phyloP scores from a whole-genome alignment of 352 stramenopile species.

The Thalassiosira allenii region DNA sequence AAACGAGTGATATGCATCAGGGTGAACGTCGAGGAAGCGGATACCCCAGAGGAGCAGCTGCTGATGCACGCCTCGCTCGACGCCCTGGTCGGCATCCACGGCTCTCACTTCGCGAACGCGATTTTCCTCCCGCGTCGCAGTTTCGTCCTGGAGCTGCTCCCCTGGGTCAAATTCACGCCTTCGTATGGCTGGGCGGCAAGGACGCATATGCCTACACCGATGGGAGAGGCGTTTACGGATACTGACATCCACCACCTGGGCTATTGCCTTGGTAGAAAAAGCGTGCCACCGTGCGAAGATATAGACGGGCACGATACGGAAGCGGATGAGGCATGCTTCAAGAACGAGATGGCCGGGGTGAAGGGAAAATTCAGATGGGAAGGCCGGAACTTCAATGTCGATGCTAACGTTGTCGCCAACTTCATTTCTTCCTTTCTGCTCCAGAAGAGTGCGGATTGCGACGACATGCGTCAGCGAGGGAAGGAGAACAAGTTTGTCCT shows the following conservation, averaged over 20 bases:
- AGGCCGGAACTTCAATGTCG: neutral
- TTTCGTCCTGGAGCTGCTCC: conserved; percentile 54
- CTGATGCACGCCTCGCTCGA: conserved; percentile 51
- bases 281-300: too few relatives aligned
- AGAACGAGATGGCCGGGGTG: too few relatives aligned
- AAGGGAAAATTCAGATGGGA: conserved; percentile 1
- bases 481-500: conserved; percentile 39
- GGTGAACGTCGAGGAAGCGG: conserved; percentile 51
- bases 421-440: conserved; percentile 43
- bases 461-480: conserved; percentile 15
- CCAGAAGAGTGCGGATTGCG: conserved; percentile 22
- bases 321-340: too few relatives aligned
- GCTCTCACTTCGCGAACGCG: conserved; percentile 56
- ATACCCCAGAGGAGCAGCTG: conserved; percentile 44
- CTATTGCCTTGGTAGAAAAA: too few relatives aligned
- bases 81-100: conserved; percentile 55
- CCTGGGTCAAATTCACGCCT: conserved; percentile 29
- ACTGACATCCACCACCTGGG: too few relatives aligned
- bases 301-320: too few relatives aligned
- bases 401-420: neutral
- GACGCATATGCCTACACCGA: too few relatives aligned
- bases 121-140: conserved; percentile 41
- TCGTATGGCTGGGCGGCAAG: too few relatives aligned
- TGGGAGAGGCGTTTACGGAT: too few relatives aligned
- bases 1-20: conserved; percentile 35